Conservation (phyloP, 495 filamentous ascomycete species). For the Xylaria longipes region DNA sequence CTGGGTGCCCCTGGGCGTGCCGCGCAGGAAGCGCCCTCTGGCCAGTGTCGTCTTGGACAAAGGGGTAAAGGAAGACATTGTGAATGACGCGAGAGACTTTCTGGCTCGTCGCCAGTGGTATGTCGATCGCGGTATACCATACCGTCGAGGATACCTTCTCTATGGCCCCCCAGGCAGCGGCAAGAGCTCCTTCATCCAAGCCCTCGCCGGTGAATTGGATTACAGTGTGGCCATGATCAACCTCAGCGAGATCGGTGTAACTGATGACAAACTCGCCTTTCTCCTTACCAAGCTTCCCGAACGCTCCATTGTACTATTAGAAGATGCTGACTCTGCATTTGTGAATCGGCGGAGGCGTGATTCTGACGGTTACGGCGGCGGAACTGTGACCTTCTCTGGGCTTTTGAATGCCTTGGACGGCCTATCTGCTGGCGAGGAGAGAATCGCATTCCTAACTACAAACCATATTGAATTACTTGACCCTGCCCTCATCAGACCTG, state of each 20-base stretch:
- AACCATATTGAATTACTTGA: slow-evolving; percentile 92
- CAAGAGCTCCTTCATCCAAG: slow-evolving; percentile 96
- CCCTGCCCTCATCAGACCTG: slow-evolving; percentile 85
- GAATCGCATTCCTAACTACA: slow-evolving; percentile 92
- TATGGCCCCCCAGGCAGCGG: slow-evolving; percentile 94
- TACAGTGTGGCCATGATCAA: slow-evolving; percentile 96
- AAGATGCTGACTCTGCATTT: slow-evolving; percentile 96
- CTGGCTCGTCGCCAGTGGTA: slow-evolving; percentile 84
- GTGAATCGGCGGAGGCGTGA: slow-evolving; percentile 78
- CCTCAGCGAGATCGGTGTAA: slow-evolving; percentile 89
- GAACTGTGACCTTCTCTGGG: slow-evolving; percentile 94
- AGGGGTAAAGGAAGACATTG: slow-evolving; percentile 85
- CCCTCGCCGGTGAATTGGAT: slow-evolving; percentile 87
- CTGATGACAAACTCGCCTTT: slow-evolving; percentile 88
- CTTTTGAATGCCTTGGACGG: slow-evolving; percentile 93
- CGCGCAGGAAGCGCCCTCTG: slow-evolving; percentile 84
- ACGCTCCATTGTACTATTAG: slow-evolving; percentile 83
- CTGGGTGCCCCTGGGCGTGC: slow-evolving; percentile 83
- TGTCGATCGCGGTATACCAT: slow-evolving; percentile 91
- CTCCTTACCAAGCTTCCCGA: slow-evolving; percentile 87
- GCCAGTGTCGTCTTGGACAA: slow-evolving; percentile 86
- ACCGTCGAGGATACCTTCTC: slow-evolving; percentile 89
- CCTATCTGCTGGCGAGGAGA: slow-evolving; percentile 92
- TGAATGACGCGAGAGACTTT: slow-evolving; percentile 86
- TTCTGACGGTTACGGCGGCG: slow-evolving; percentile 84